Evolutionary conservation across 1,284 basidiomycete species (phyloP).

Genomic region (Puccinia horiana): DNA sequence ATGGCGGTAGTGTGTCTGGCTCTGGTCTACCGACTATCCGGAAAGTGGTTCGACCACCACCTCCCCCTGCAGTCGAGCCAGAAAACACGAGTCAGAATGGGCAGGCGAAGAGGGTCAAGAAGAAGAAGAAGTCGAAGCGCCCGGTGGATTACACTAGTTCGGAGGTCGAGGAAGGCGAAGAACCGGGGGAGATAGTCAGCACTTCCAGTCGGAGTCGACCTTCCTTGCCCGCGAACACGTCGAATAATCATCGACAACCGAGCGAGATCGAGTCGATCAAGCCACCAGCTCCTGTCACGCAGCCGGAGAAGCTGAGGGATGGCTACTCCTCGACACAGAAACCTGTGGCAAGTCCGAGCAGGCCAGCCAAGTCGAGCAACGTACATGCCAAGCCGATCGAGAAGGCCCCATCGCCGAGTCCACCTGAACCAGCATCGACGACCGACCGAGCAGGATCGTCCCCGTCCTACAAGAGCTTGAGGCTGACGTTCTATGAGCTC

Average conservation of each 20-base stretch:
- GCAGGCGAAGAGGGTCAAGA: slow-evolving; percentile 11
- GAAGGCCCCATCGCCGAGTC: not conserved
- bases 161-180: slow-evolving; percentile 41
- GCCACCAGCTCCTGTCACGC: not conserved
- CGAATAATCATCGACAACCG: not conserved
- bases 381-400: not conserved
- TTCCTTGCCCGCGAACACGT: not conserved
- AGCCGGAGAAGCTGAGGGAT: not conserved
- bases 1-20: not conserved
- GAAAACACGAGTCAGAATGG: not conserved
- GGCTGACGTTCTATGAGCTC: slow-evolving; percentile 24
- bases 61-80: not conserved
- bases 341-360: not conserved
- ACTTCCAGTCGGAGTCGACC: not conserved
- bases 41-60: slow-evolving; percentile 9
- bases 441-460: no score
- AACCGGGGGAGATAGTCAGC: slow-evolving; percentile 16
- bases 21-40: slow-evolving; percentile 26
- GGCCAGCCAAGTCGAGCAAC: not conserved
- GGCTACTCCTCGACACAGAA: not conserved
- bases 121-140: slow-evolving; percentile 32
- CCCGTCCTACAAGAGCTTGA: not conserved
- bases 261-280: not conserved
- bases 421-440: not conserved
- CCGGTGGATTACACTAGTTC: slow-evolving; percentile 39